Evolutionary conservation across 805 yeast genomes (phyloP).

Genomic region (Allodekkera sacchari): DNA sequence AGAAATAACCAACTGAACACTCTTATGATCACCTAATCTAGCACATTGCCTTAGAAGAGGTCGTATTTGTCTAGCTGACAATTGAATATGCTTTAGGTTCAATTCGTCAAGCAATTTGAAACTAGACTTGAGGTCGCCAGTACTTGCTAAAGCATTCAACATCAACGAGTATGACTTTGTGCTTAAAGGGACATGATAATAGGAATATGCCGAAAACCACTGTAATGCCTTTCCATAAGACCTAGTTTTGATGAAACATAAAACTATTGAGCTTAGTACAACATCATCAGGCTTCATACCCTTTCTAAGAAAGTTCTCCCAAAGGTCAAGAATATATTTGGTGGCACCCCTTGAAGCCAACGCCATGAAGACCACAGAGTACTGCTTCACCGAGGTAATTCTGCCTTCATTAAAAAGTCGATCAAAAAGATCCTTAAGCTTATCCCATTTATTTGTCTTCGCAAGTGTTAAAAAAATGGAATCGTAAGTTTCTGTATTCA

Average conservation of each 20-base stretch:
- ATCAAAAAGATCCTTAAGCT: constrained; percentile 50
- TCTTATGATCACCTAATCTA: constrained; percentile 16
- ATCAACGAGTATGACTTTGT: constrained; percentile 26
- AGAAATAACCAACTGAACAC: constrained; percentile 14
- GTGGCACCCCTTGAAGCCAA: constrained; percentile 46
- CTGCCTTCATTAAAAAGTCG: constrained; percentile 44
- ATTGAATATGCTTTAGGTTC: constrained; percentile 3
- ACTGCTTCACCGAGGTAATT: constrained; percentile 43
- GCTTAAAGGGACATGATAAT: constrained; percentile 22
- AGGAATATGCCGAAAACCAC: constrained; percentile 28
- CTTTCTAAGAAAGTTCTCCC: constrained; percentile 36
- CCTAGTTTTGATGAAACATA: constrained; percentile 29
- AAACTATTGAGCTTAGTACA: constrained; percentile 38
- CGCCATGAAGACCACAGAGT: constrained; percentile 52
- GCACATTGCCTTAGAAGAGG: constrained; percentile 16
- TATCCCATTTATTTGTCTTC: constrained; percentile 33
- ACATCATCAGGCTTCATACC: constrained; percentile 38
- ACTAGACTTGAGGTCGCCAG: constrained; percentile 28
- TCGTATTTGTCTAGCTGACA: constrained; percentile 9
- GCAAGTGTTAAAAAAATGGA: constrained; percentile 14
- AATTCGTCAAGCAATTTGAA: constrained; percentile 25
- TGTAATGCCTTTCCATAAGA: constrained; percentile 28
- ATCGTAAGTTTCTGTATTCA: constrained; percentile 11
- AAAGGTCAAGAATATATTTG: constrained; percentile 30
- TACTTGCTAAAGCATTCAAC: constrained; percentile 27